phyloP scores from a whole-genome alignment of 2,329 filamentous ascomycete genomes.

The Capronia epimyces region DNA sequence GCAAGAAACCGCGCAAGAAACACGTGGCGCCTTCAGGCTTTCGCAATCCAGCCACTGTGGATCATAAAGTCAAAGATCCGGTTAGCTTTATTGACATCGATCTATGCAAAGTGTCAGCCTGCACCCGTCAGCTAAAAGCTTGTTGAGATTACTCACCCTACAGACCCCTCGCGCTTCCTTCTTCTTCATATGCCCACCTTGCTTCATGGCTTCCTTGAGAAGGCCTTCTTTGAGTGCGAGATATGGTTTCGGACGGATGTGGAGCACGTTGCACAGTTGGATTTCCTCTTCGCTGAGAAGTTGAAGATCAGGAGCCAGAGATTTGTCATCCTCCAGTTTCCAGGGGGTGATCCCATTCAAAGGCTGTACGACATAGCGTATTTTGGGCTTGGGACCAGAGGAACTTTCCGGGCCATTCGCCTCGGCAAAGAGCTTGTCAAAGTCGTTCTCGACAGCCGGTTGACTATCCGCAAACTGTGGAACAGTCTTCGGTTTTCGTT shows the following conservation, averaged over 20 bases:
- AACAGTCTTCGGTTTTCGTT: slow-evolving; percentile 38
- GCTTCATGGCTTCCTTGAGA: slow-evolving; percentile 84
- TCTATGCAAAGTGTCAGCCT: slow-evolving; percentile 37
- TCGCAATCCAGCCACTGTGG: slow-evolving; percentile 84
- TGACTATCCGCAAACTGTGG: slow-evolving; percentile 32
- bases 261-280: slow-evolving; percentile 76
- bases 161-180: slow-evolving; percentile 87
- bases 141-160: slow-evolving; percentile 39
- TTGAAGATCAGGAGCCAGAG: slow-evolving; percentile 66
- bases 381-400: slow-evolving; percentile 36
- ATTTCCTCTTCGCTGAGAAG: slow-evolving; percentile 77
- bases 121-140: background rate
- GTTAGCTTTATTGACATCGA: slow-evolving; percentile 79
- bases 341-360: slow-evolving; percentile 48
- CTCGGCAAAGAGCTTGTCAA: slow-evolving; percentile 52
- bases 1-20: background rate
- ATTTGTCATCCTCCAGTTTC: slow-evolving; percentile 66
- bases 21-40: slow-evolving; percentile 51
- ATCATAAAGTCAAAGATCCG: slow-evolving; percentile 94
- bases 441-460: slow-evolving; percentile 45
- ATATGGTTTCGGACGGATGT: slow-evolving; percentile 90
- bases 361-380: slow-evolving; percentile 49
- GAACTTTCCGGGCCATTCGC: slow-evolving; percentile 44
- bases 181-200: slow-evolving; percentile 83
- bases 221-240: slow-evolving; percentile 89